A percentile compares a stretch with the other conserved stretches of the same genome.
These are phyloP conservation scores for Pleurotus eryngii DNA, from an alignment of 768 basidiomycete species.

Conservation along the genomic window DNA sequence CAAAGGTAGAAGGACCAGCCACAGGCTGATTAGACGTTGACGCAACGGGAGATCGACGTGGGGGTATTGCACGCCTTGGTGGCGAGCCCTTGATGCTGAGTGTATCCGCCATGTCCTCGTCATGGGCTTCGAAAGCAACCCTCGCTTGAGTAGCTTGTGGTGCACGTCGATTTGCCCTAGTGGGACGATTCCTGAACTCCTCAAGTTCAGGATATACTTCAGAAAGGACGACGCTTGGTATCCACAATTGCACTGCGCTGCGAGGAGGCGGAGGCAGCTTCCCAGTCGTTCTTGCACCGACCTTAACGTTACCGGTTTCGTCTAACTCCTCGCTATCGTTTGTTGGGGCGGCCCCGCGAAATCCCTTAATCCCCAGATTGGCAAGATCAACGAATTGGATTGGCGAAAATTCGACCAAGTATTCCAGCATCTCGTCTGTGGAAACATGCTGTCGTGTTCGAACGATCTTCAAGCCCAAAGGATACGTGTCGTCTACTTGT, in stretches of 20 bases:
- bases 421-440: conserved; percentile 58
- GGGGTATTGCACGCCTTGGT: conserved; percentile 21
- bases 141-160: no score
- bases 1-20: background rate
- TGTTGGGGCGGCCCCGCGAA: conserved; percentile 12
- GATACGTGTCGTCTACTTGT: conserved; percentile 28
- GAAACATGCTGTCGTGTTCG: conserved; percentile 51
- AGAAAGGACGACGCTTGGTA: conserved; percentile 57
- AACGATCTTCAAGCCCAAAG: conserved; percentile 40
- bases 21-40: conserved; percentile 1
- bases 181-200: conserved; percentile 36
- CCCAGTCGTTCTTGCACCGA: conserved; percentile 16
- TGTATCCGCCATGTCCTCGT: no score
- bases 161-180: background rate
- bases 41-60: conserved; percentile 21
- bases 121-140: no score
- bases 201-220: conserved; percentile 51
- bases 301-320: background rate
- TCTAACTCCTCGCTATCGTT: background rate
- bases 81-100: no score
- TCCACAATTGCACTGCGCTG: conserved; percentile 52
- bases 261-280: conserved; percentile 37
- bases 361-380: conserved; percentile 45
- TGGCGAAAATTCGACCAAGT: conserved; percentile 57
- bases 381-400: conserved; percentile 47